Base-by-base conservation (phyloP, 768 basidiomycete species). In the Agrocybe chaxingu region DNA sequence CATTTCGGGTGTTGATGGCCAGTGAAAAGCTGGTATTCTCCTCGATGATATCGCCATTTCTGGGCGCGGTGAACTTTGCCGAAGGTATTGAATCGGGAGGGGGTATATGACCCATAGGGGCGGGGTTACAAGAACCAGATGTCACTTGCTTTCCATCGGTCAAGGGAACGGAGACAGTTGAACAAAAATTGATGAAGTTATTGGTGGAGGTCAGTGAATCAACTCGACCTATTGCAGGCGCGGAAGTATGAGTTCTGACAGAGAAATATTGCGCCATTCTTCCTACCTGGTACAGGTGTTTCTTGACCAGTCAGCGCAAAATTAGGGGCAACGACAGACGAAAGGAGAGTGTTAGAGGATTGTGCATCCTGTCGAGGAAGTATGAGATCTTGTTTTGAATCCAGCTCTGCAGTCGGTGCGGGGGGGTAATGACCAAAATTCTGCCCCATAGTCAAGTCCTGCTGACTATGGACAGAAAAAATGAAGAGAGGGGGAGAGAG, bases 131-230 rank as follows among this genome's bases (percentile, higher is more conserved):
- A n/a, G 50, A 51, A 8, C 42, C 46, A 31, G 45, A 37, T 16
- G 45, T 29, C 16, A 51, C 45, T 38, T 51, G 54, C 51, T 68
- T 54, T 30, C 77, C 78, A 58, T 79, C 77, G 45, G 86, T 87
- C 50, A 85, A 68, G 8, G 82, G 75, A 45, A 76, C 63, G 45
- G 74, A 57, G 3, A 75, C 62, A 6, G 76, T 71, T 35, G 67
- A 56, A 59, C 73, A 77, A 56, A 70, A 72, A 66, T 75, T 73
- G 65, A 78, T 75, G 59, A 74, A 81, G 65, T 80, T 80, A 65
- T 80, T 77, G 29, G 66, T 66, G 24, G 72, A 73, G 7, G 75
- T 76, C 37, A 73, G 60, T 9, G 73, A 77, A 7, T 70, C 61
- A 40, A 72, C 73, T 58, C 75, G 73, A 43, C 73, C 73, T 50